Evolutionary conservation across 768 basidiomycete genomes (phyloP).

Genomic region (Naganishia friedmannii): DNA sequence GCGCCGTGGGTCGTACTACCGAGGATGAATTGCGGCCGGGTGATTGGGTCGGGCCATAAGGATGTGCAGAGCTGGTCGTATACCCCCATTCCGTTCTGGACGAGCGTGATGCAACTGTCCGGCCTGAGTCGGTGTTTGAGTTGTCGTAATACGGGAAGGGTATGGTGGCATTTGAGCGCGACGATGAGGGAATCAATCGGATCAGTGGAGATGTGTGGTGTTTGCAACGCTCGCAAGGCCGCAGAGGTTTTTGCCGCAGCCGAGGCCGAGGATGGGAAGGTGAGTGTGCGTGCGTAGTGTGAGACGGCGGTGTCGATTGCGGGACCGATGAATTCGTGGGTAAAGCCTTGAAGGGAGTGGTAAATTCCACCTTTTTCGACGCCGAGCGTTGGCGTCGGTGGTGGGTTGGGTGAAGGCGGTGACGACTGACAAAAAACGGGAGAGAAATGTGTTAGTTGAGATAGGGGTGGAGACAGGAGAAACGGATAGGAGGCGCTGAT

Average conservation of each 20-base stretch:
- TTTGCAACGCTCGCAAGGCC: background rate
- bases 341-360: background rate
- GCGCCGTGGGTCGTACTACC: slow-evolving; percentile 79
- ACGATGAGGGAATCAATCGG: slow-evolving; percentile 76
- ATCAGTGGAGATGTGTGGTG: slow-evolving; percentile 6
- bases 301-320: slow-evolving; percentile 13
- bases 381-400: background rate
- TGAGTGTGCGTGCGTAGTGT: background rate
- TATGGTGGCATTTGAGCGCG: slow-evolving; percentile 72
- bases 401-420: background rate
- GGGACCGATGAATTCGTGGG: background rate
- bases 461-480: no score
- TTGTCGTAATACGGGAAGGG: slow-evolving; percentile 59
- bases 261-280: background rate
- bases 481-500: no score
- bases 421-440: background rate
- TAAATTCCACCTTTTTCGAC: slow-evolving; percentile 6
- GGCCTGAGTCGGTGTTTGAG: slow-evolving; percentile 65
- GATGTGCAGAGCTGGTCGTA: slow-evolving; percentile 70
- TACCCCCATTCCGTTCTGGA: slow-evolving; percentile 92
- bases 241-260: background rate
- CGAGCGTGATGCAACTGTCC: slow-evolving; percentile 77
- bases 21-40: slow-evolving; percentile 81
- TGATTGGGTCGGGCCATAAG: slow-evolving; percentile 68
- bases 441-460: background rate